phyloP scores from a whole-genome alignment of 176 grass and related monocot species.

The Eremochloa ophiuroides region DNA sequence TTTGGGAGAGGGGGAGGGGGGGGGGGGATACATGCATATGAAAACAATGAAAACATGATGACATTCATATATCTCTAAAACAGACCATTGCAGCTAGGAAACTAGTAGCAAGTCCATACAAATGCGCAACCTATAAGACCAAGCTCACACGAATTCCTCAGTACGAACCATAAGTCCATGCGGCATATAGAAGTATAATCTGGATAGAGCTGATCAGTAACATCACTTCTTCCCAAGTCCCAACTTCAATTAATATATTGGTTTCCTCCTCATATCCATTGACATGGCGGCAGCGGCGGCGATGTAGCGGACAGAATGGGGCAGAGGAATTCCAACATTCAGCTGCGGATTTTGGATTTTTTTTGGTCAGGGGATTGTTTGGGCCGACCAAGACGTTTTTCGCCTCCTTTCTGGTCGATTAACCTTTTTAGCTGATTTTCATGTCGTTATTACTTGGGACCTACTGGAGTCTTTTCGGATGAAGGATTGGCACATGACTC shows the following conservation, averaged over 20 bases:
- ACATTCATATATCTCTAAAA: background rate
- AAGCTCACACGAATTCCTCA: background rate
- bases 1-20: too few species aligned
- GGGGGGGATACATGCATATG: background rate
- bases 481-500: background rate
- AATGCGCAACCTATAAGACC: background rate
- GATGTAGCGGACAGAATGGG: too few species aligned
- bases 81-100: background rate
- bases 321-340: background rate
- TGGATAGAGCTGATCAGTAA: background rate
- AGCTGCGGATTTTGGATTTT: background rate
- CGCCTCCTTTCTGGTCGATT: background rate
- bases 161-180: background rate
- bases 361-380: background rate
- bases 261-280: background rate
- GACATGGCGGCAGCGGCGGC: background rate
- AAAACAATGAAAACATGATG: background rate
- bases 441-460: background rate
- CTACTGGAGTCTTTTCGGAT: background rate
- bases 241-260: background rate
- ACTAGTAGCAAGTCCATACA: background rate
- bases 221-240: background rate
- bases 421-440: slow-evolving; percentile 7
- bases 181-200: background rate
- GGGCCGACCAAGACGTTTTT: background rate